Conservation (phyloP, 495 filamentous ascomycete genomes). For the Jackrogersella multiformis region DNA sequence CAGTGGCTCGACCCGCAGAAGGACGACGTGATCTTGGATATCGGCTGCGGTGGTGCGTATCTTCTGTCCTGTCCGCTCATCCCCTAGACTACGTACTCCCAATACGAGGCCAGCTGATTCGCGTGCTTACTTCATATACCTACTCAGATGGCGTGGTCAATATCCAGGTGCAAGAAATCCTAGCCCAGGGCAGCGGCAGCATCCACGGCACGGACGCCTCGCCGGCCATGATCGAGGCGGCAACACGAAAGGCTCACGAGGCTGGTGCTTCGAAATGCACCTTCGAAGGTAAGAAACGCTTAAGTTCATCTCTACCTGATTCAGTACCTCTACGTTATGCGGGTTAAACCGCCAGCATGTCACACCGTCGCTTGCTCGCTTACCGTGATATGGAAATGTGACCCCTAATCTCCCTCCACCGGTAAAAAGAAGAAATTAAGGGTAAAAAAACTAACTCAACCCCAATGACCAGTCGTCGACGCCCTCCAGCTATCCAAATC, state of each 20-base stretch:
- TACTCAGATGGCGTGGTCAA: slow-evolving; percentile 70
- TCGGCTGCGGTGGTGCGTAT: slow-evolving; percentile 73
- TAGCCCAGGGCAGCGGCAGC: slow-evolving; percentile 51
- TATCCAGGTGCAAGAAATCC: slow-evolving; percentile 57
- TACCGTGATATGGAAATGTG: too few relatives aligned
- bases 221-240: slow-evolving; percentile 68
- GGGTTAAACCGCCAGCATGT: too few relatives aligned
- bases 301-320: background rate
- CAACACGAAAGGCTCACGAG: slow-evolving; percentile 46
- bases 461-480: slow-evolving; percentile 46
- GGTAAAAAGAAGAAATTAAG: too few relatives aligned
- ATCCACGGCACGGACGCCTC: slow-evolving; percentile 75
- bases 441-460: too few relatives aligned
- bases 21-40: slow-evolving; percentile 72
- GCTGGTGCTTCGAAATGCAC: slow-evolving; percentile 48
- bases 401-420: background rate
- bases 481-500: slow-evolving; percentile 41
- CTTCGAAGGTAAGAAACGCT: slow-evolving; percentile 52
- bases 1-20: slow-evolving; percentile 69
- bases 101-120: too few relatives aligned
- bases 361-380: background rate
- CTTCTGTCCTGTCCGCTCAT: background rate
- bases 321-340: too few relatives aligned
- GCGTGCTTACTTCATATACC: background rate
- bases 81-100: background rate